Evolutionary conservation across 805 yeast genomes (phyloP).

Genomic region (Grigorovia humatica): DNA sequence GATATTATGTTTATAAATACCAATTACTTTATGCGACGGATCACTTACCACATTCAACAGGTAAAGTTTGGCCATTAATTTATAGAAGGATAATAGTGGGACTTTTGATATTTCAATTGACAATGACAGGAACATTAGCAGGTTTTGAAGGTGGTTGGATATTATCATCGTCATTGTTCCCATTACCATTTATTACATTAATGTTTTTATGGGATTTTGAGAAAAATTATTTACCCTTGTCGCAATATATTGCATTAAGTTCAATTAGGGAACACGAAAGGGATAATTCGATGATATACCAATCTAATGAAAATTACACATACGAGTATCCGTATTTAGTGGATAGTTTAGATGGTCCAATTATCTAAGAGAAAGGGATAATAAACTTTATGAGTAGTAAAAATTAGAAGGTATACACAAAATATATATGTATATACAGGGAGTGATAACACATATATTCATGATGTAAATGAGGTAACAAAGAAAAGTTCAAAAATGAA

Average conservation of each 20-base stretch:
- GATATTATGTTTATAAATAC: conserved; percentile 83
- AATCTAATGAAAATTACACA: conserved; percentile 31
- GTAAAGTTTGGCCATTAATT: conserved; percentile 89
- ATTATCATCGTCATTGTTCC: conserved; percentile 60
- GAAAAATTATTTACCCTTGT: conserved; percentile 67
- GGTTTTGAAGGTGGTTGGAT: conserved; percentile 68
- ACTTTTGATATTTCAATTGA: conserved; percentile 70
- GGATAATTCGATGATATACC: conserved; percentile 16
- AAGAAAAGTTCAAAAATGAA: not conserved
- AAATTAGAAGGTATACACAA: no score
- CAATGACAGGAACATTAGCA: conserved; percentile 86
- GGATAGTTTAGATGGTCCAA: conserved; percentile 71
- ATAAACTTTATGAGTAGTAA: no score
- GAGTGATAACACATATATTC: no score
- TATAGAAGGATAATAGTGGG: conserved; percentile 78
- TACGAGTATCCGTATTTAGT: conserved; percentile 72
- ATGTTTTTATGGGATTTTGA: conserved; percentile 72
- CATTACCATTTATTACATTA: conserved; percentile 63
- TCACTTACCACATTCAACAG: conserved; percentile 95
- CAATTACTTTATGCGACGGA: conserved; percentile 83
- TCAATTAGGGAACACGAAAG: conserved; percentile 50
- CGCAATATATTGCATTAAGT: conserved; percentile 76
- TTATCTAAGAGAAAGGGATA: conserved; percentile 36
- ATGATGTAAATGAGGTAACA: no score
- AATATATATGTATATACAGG: no score